phyloP scores from a whole-genome alignment of 192 early-diverging fungal genomes.

The Coemansia sp. region DNA sequence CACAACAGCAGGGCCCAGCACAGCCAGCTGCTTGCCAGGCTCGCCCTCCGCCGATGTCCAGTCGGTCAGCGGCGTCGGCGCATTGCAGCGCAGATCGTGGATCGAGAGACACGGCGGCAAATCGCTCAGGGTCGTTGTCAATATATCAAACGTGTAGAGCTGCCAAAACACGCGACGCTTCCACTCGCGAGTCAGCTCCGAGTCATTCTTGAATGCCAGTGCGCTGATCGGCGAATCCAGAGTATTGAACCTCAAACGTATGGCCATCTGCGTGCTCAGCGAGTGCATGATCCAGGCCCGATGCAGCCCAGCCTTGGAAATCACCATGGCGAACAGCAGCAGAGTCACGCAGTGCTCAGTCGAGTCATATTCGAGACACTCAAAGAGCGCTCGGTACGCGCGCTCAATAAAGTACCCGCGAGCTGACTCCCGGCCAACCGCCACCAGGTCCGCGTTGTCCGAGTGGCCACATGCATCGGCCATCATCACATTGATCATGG shows the following conservation, averaged over 20 bases:
- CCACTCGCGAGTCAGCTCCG: conserved; percentile 36
- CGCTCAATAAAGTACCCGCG: conserved; percentile 46
- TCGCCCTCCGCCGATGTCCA: background rate
- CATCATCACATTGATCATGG: conserved; percentile 44
- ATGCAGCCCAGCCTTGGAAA: conserved; percentile 39
- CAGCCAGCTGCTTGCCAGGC: background rate
- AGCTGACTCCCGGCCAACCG: conserved; percentile 11
- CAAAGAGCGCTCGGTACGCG: conserved; percentile 41
- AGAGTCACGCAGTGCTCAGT: conserved; percentile 46
- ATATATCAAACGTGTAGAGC: conserved; percentile 40
- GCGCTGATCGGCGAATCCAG: conserved; percentile 42
- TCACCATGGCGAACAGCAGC: conserved; percentile 43
- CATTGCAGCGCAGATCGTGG: conserved; percentile 36
- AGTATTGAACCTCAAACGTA: conserved; percentile 46
- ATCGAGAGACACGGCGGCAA: conserved; percentile 32
- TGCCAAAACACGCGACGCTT: conserved; percentile 55
- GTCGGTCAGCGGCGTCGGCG: conserved; percentile 18
- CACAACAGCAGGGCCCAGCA: conserved; percentile 39
- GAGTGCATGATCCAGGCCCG: conserved; percentile 54
- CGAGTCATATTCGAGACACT: conserved; percentile 50
- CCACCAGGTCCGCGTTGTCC: conserved; percentile 10
- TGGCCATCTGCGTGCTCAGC: conserved; percentile 50
- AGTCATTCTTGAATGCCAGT: conserved; percentile 27
- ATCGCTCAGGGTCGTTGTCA: conserved; percentile 37
- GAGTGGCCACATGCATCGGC: conserved; percentile 43